Base-by-base conservation (phyloP, 179 eudicot genomes). In the Beta macrorhiza region DNA sequence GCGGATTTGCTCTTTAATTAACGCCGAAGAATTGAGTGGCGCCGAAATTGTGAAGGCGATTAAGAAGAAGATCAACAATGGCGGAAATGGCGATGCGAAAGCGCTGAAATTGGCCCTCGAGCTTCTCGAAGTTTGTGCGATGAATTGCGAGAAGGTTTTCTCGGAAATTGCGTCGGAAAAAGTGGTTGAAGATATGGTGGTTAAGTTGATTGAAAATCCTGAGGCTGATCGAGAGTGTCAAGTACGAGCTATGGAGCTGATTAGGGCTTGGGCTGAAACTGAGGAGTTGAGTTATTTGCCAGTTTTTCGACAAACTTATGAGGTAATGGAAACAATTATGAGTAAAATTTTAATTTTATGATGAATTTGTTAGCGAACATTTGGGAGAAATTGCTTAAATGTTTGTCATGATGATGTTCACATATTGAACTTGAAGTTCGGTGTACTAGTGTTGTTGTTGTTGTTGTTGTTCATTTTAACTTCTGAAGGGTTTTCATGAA, bases 151-250 rank as follows among this genome's bases (percentile, higher is more conserved):
- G 85, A 94, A 94, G 88, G 96, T 94, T 62, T 92, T 94, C 57
- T 92, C 99, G 11, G 98, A 92, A 85, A 93, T 95, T 65, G 98
- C 98, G 71, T 90, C 99, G 71, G 98, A 95, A 89, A 95, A 89
- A 82, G 85, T 95, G 71, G 81, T 93, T 85, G 99, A 95, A 29
- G 99, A 95, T 82, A 90, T 93, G 95, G 82, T 85, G 22, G 91
- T 83, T 29, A 86, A 62, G 85, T 13, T 95, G 85, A 87, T 93
- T 63, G 94, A 92, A 47, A 91, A 90, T 80, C 82, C 85, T n/a
- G 78, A 81, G 79, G 88, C 89, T 32, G 95, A 89, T 68, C 82
- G 82, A 3, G 98, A 85, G 87, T 78, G 84, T 74, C 83, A 86
- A 29, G 85, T 75, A 45, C 87, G 88, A 85, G 97, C 90, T 42